phyloP scores from a whole-genome alignment of 768 basidiomycete species.

The Russula sp. region DNA sequence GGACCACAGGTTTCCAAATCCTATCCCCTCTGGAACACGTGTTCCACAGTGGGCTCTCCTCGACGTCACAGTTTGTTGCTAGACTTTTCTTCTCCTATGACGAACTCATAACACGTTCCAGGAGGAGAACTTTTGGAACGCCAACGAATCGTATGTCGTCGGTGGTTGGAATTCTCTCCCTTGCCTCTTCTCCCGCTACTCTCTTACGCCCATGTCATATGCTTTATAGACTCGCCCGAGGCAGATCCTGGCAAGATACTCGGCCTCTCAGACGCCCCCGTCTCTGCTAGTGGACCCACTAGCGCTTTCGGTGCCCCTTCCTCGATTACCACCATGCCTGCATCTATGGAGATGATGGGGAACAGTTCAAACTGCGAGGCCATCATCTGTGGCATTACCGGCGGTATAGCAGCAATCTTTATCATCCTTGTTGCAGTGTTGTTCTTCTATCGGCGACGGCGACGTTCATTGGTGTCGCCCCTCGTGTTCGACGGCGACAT shows the following conservation, averaged over 20 bases:
- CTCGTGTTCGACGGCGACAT: not conserved
- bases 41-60: slow-evolving; percentile 6
- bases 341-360: not conserved
- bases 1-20: slow-evolving; percentile 9
- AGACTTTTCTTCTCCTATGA: not conserved
- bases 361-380: not conserved
- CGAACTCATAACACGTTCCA: not conserved
- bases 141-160: not conserved
- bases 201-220: not conserved
- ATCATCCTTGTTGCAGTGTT: not conserved
- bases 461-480: not conserved
- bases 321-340: not conserved
- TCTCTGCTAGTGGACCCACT: not conserved
- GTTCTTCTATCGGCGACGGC: not conserved
- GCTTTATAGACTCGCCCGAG: not conserved
- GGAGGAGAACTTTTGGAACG: not conserved
- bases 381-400: not conserved
- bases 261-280: not conserved
- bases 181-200: not conserved
- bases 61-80: slow-evolving; percentile 5
- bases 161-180: not conserved
- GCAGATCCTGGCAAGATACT: not conserved
- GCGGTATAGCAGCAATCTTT: not conserved
- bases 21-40: not conserved
- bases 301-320: too few relatives aligned